Percentiles rank a stretch among this genome's conserved stretches.
phyloP scores from a whole-genome alignment of 176 grass and related monocot species.

The Aegilops umbellulata region DNA sequence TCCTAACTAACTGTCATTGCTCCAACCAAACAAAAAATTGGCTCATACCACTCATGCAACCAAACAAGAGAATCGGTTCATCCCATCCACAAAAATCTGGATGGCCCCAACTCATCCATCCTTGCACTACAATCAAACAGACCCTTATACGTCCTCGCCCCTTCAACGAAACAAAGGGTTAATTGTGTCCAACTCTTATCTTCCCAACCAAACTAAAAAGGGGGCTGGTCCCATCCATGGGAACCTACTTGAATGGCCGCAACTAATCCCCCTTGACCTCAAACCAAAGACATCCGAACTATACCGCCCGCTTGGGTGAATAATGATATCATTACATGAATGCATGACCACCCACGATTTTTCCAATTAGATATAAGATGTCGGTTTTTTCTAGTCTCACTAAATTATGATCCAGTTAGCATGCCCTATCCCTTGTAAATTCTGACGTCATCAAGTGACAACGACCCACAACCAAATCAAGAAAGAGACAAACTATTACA shows the following conservation, averaged over 20 bases:
- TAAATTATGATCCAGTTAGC: not conserved
- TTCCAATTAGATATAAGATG: not conserved
- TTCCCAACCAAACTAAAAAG: not conserved
- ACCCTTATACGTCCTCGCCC: too few species aligned
- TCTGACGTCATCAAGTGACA: not conserved
- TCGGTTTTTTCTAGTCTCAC: conserved; percentile 4
- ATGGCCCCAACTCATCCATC: not conserved
- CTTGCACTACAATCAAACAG: not conserved
- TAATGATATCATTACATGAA: too few species aligned
- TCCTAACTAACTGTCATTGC: not conserved
- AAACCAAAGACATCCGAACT: not conserved
- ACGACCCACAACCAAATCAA: not conserved
- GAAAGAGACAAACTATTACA: not conserved
- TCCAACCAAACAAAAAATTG: not conserved
- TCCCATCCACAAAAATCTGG: not conserved
- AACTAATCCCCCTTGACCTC: not conserved
- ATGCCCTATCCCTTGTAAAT: not conserved
- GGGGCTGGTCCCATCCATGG: not conserved
- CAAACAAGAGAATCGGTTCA: not conserved
- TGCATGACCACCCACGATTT: not conserved
- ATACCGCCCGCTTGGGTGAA: not conserved
- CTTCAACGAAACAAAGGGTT: too few species aligned
- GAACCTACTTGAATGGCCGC: not conserved
- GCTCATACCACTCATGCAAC: not conserved
- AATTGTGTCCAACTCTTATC: not conserved